phyloP scores from a whole-genome alignment of 2,329 filamentous ascomycete genomes.

The Aspergillus floridensis region DNA sequence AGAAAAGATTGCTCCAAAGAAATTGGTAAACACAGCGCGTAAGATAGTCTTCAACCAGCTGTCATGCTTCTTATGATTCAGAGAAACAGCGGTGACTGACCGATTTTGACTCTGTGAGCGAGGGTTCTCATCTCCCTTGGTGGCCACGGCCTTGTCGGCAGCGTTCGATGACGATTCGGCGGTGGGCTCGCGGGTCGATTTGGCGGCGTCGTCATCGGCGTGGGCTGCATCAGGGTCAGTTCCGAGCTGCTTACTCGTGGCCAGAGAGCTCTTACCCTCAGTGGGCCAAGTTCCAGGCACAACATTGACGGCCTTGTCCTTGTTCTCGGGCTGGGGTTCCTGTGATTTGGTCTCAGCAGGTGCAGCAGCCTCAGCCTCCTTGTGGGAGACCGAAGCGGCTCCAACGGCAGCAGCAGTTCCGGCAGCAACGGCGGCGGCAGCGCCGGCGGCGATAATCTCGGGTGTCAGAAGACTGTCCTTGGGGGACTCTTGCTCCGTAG shows the following conservation, averaged over 20 bases:
- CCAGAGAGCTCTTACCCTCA: conserved; percentile 23
- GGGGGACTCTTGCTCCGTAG: conserved; percentile 6
- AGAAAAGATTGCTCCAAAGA: conserved; percentile 41
- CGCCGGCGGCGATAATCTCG: conserved; percentile 28
- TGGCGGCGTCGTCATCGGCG: conserved; percentile 31
- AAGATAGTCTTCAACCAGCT: conserved; percentile 43
- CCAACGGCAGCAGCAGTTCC: conserved; percentile 25
- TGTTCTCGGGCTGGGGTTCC: conserved; percentile 14
- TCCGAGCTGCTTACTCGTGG: conserved; percentile 27
- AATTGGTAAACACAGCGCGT: conserved; percentile 40
- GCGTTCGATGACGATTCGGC: conserved; percentile 11
- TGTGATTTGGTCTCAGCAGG: conserved; percentile 13
- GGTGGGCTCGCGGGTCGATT: conserved; percentile 13
- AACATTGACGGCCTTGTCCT: conserved; percentile 10
- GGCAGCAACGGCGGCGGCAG: conserved; percentile 24
- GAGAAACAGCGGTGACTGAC: conserved; percentile 40
- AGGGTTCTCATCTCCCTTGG: conserved; percentile 28
- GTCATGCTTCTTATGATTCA: conserved; percentile 35
- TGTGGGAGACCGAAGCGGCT: conserved; percentile 20
- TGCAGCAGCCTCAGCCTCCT: conserved; percentile 12
- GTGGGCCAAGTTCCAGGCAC: conserved; percentile 18
- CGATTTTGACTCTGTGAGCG: conserved; percentile 37
- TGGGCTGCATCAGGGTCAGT: conserved; percentile 32
- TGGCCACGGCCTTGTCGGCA: conserved; percentile 12
- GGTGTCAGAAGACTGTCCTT: conserved; percentile 23